Evolutionary conservation across 176 grass and related monocot species (phyloP).

Genomic region (Ampelocalamus luodianensis): DNA sequence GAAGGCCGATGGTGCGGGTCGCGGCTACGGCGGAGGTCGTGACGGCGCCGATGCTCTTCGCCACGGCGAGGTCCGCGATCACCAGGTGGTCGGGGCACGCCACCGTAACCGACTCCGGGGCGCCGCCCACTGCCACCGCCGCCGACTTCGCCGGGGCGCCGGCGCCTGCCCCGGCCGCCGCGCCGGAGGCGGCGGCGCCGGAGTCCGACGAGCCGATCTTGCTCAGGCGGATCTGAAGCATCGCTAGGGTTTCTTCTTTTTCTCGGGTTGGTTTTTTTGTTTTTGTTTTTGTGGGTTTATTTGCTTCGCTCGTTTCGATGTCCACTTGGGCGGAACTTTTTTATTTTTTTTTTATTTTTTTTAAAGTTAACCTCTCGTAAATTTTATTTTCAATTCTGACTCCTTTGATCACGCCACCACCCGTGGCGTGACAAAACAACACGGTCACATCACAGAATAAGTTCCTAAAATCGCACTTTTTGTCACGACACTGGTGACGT

Average conservation of each 20-base stretch:
- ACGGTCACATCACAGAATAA: no score
- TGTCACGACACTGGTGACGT: no score
- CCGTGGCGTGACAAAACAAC: no score
- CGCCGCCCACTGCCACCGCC: slow-evolving; percentile 32
- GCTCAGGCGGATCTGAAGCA: slow-evolving; percentile 88
- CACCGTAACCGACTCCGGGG: slow-evolving; percentile 66
- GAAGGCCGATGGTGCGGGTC: slow-evolving; percentile 66
- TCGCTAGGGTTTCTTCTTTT: slow-evolving; percentile 47
- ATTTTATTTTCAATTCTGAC: no score
- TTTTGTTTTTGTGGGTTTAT: slow-evolving; percentile 29
- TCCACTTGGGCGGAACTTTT: background rate
- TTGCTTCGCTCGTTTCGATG: slow-evolving; percentile 12
- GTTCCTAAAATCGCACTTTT: no score
- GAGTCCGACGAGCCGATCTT: slow-evolving; percentile 66
- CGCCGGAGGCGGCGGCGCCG: slow-evolving; percentile 40
- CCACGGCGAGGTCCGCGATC: slow-evolving; percentile 79
- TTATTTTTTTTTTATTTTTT: no score
- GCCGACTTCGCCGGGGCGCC: slow-evolving; percentile 40
- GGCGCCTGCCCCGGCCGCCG: slow-evolving; percentile 31
- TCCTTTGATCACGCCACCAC: no score
- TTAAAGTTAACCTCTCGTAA: no score
- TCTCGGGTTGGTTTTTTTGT: slow-evolving; percentile 12
- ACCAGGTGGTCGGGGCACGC: slow-evolving; percentile 87
- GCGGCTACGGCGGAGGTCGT: slow-evolving; percentile 64
- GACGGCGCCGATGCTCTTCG: slow-evolving; percentile 79